Evolutionary conservation across 805 yeast genomes (phyloP).

Genomic region (Spathaspora sp.): DNA sequence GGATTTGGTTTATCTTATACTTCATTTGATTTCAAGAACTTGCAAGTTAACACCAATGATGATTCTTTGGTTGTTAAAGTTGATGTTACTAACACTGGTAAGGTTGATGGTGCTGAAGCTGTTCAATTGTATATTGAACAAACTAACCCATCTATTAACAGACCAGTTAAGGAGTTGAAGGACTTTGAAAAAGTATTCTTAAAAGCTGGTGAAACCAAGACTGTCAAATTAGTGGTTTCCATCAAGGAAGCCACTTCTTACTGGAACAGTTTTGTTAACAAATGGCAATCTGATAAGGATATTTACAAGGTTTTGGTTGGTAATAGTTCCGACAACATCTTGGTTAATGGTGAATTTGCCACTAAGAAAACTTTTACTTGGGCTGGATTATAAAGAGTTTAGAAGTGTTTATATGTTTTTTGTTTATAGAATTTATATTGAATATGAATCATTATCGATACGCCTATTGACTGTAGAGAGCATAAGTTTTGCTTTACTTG

Average conservation of each 20-base stretch:
- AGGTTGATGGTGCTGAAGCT: conserved; percentile 47
- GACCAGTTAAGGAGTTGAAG: conserved; percentile 60
- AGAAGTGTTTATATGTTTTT: background rate
- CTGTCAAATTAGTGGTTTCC: conserved; percentile 35
- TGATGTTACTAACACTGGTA: conserved; percentile 47
- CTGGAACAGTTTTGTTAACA: conserved; percentile 45
- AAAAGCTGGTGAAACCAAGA: conserved; percentile 39
- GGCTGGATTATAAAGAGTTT: conserved; percentile 5
- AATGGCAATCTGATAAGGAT: conserved; percentile 54
- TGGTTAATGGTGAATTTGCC: conserved; percentile 14
- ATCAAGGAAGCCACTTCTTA: conserved; percentile 51
- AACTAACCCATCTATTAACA: conserved; percentile 33
- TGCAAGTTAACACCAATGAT: conserved; percentile 26
- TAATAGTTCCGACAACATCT: conserved; percentile 28
- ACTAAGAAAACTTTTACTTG: conserved; percentile 10
- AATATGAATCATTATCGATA: background rate
- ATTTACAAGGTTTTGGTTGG: conserved; percentile 48
- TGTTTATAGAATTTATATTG: background rate
- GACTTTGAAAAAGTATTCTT: conserved; percentile 51
- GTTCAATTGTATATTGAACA: conserved; percentile 51
- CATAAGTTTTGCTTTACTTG: no score
- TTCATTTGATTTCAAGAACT: conserved; percentile 38
- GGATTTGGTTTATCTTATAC: conserved; percentile 65
- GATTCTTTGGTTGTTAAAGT: conserved; percentile 30
- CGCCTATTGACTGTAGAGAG: background rate